Evolutionary conservation across 2,329 filamentous ascomycete species (phyloP), one percentile per base, ranked within the genome.

Genomic region (Monilinia polystroma): DNA sequence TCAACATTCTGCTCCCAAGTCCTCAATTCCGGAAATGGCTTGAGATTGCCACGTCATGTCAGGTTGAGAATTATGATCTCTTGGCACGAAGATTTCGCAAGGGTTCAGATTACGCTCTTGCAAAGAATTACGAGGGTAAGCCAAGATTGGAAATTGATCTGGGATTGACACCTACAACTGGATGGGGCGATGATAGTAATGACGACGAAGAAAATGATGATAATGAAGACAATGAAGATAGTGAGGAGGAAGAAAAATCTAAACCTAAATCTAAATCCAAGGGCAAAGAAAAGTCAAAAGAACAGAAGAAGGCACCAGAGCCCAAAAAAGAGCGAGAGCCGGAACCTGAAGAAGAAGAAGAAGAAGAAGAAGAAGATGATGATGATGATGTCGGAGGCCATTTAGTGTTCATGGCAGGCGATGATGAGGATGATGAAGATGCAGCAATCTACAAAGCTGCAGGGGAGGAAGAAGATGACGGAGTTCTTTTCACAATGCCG

Each of bases 401-500:
- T 76, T 90, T 93, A 75, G 90, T 97, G 68, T 97, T 97, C 83
- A 97, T 97, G 93, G 93, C 92, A 0, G 91, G 90, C 63, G 91
- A 93, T 60, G 90, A 93, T 51, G 89, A 89, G 29, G 81, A 82
- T 52, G 84, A 87, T 29, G 84, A 83, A 14, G 92, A 96, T 77
- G 93, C 94, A 0, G 95, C 95, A 11, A 85, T 99, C 60, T 99
- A 99, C 83, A 89, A 90, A 77, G 85, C 90, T 1, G 84, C 85
- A 63, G 78, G 77, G 29, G 78, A 75, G 26, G 84, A 87, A 52
- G 94, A 96, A 64, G 93, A 97, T 67, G 89, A 90, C 71, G 87
- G 87, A 0, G 86, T 91, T 63, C 78, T 91, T 45, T 90, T 91
- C 76, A 87, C 84, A 57, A 88, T 87, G 73, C 83, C 87, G 0